phyloP scores from a whole-genome alignment of 148 eudicot genomes.

The Cornus suecica region DNA sequence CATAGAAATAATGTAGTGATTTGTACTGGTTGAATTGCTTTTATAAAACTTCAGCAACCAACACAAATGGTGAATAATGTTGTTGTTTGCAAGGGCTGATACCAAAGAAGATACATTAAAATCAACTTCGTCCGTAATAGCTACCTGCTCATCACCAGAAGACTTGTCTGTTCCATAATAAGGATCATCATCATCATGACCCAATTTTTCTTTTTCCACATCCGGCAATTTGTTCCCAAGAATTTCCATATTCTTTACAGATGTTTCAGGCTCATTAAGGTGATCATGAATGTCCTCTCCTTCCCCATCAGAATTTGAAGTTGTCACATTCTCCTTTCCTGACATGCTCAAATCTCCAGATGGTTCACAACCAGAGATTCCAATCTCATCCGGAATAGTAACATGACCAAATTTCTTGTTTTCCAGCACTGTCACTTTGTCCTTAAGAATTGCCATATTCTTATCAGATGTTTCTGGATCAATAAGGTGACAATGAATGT shows the following conservation, averaged over 20 bases:
- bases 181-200: constrained; percentile 32
- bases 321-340: constrained; percentile 22
- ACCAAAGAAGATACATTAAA: constrained; percentile 72
- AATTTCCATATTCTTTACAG: constrained; percentile 25
- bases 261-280: constrained; percentile 28
- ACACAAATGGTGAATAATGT: constrained; percentile 60
- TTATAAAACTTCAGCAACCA: constrained; percentile 91
- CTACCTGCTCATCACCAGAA: constrained; percentile 71
- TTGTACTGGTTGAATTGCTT: constrained; percentile 72
- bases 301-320: constrained; percentile 27
- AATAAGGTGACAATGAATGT: constrained; percentile 22
- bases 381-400: constrained; percentile 28
- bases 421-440: constrained; percentile 27
- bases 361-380: constrained; percentile 25
- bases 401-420: constrained; percentile 32
- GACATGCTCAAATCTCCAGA: constrained; percentile 18
- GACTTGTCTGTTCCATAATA: constrained; percentile 45
- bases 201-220: constrained; percentile 31
- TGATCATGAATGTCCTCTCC: constrained; percentile 28
- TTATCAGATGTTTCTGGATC: constrained; percentile 24
- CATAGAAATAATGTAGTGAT: constrained; percentile 74
- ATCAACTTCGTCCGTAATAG: constrained; percentile 70
- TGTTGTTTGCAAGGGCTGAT: constrained; percentile 62
- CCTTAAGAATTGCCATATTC: constrained; percentile 26
- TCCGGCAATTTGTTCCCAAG: constrained; percentile 22